Percentiles rank a stretch among this genome's conserved stretches.
These are phyloP conservation scores for Brassica juncea DNA, from an alignment of 345 rosid species.

Conservation along the genomic window DNA sequence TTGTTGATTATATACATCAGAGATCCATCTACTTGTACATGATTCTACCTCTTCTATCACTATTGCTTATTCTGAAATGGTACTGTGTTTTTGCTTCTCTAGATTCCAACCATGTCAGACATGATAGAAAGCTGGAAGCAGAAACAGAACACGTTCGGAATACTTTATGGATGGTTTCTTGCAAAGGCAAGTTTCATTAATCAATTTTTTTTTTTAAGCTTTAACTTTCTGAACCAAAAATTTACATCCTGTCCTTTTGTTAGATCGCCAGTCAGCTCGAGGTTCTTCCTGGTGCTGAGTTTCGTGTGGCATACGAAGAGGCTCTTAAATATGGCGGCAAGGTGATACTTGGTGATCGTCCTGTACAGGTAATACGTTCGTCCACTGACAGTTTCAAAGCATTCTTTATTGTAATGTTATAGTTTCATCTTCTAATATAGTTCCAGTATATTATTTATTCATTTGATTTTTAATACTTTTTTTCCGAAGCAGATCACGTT, in stretches of 20 bases:
- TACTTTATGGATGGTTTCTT: constrained; percentile 94
- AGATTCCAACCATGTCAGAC: constrained; percentile 87
- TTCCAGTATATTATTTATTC: neutral
- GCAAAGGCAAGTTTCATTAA: constrained; percentile 63
- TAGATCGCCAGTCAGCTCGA: constrained; percentile 93
- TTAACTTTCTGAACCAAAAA: constrained; percentile 14
- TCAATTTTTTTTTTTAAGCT: neutral
- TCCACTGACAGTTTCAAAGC: neutral
- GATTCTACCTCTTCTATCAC: neutral
- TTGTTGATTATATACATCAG: constrained; percentile 22
- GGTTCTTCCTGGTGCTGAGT: constrained; percentile 94
- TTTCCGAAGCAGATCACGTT: constrained; percentile 67
- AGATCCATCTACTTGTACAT: neutral
- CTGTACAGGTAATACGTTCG: constrained; percentile 63
- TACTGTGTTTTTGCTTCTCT: constrained; percentile 26
- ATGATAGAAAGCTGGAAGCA: constrained; percentile 96
- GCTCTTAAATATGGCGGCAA: constrained; percentile 85
- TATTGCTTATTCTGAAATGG: constrained; percentile 12
- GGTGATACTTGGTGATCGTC: constrained; percentile 99
- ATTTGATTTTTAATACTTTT: constrained; percentile 20
- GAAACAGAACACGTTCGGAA: constrained; percentile 81
- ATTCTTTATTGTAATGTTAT: constrained; percentile 3
- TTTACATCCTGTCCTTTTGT: constrained; percentile 21
- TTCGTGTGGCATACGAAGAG: constrained; percentile 96
- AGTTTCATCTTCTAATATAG: neutral